Evolutionary conservation across 495 filamentous ascomycete species (phyloP).

Genomic region (Lasiosphaeriaceae sp.): DNA sequence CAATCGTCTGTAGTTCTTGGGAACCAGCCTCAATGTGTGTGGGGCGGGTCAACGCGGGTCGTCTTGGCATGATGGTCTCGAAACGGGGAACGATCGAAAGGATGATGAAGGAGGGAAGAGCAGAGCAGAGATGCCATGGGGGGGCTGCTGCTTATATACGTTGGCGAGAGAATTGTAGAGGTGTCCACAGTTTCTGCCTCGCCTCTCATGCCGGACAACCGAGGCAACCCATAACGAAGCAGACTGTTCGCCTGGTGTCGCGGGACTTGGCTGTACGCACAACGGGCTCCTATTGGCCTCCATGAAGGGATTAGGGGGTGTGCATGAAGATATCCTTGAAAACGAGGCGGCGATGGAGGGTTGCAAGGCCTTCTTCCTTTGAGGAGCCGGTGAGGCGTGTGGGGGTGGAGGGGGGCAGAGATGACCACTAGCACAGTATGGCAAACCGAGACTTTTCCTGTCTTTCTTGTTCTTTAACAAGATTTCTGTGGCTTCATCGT

Average conservation of each 20-base stretch:
- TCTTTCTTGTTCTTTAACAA: too few species aligned
- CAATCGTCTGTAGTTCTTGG: constrained; percentile 41
- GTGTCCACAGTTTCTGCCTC: neutral
- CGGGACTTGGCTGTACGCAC: neutral
- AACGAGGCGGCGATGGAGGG: neutral
- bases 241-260: neutral
- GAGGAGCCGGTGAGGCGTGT: too few species aligned
- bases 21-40: constrained; percentile 2
- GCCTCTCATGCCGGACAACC: neutral
- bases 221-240: neutral
- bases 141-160: constrained; percentile 1
- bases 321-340: neutral
- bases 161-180: neutral
- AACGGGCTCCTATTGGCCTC: neutral
- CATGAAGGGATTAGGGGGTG: neutral
- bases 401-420: too few species aligned
- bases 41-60: neutral
- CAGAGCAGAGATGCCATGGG: neutral
- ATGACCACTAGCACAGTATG: too few species aligned
- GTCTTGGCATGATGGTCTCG: neutral
- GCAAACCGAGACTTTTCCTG: too few species aligned
- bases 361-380: neutral
- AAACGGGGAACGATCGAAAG: constrained; percentile 2
- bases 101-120: neutral
- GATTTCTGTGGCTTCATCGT: too few species aligned